Evolutionary conservation across 2,329 filamentous ascomycete species (phyloP).

Genomic region (Aspergillus aculeatinus): DNA sequence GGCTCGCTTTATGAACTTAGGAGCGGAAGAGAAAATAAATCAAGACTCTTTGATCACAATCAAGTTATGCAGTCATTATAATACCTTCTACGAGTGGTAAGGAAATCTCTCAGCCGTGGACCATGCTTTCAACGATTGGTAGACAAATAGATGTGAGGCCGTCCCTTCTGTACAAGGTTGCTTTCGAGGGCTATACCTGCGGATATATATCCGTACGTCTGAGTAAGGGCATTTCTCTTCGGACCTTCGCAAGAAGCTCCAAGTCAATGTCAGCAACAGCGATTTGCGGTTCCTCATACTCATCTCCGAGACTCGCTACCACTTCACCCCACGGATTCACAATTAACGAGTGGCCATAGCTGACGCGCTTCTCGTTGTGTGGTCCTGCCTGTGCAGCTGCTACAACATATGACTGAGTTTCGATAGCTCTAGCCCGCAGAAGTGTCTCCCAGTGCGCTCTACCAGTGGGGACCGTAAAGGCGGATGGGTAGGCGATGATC

Average conservation of each 20-base stretch:
- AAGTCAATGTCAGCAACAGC: conserved; percentile 56
- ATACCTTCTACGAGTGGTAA: neutral
- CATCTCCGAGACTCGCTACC: conserved; percentile 60
- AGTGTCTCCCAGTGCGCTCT: conserved; percentile 81
- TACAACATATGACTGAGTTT: conserved; percentile 83
- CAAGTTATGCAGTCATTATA: neutral
- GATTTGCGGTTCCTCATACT: conserved; percentile 47
- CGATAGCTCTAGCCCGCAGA: conserved; percentile 77
- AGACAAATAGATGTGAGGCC: neutral
- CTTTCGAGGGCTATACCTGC: conserved; percentile 35
- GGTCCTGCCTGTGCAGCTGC: conserved; percentile 79
- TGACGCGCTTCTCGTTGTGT: conserved; percentile 73
- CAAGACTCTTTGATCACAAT: neutral
- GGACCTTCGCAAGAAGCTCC: conserved; percentile 51
- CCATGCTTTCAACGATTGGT: too few species aligned
- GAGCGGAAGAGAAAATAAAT: conserved; percentile 14
- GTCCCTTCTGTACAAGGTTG: neutral
- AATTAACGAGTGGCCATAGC: conserved; percentile 83
- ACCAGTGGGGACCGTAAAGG: conserved; percentile 85
- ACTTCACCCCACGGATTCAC: conserved; percentile 85
- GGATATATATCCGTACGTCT: conserved; percentile 55
- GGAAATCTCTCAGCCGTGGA: neutral
- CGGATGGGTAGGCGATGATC: conserved; percentile 80
- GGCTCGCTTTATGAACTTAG: conserved; percentile 13
- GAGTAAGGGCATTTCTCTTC: conserved; percentile 57